Conservation (phyloP, 495 filamentous ascomycete genomes). For the Neurospora sp. region DNA sequence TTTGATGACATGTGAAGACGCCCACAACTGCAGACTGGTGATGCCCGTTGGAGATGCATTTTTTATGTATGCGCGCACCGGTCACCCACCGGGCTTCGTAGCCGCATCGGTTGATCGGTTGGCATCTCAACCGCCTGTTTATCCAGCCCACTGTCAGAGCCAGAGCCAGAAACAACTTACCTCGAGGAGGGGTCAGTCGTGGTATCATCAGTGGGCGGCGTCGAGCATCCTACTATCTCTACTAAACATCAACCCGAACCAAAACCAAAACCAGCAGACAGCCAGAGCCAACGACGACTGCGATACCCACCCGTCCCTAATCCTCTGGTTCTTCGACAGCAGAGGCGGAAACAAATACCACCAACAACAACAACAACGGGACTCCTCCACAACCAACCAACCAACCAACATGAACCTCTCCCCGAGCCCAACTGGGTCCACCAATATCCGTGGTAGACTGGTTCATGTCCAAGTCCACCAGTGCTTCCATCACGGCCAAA, state of each 20-base stretch:
- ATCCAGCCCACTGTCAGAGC: neutral
- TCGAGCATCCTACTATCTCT: no score
- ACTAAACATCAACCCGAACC: neutral
- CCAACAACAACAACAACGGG: slow-evolving; percentile 15
- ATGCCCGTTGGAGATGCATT: neutral
- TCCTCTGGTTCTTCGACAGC: slow-evolving; percentile 73
- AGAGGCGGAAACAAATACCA: slow-evolving; percentile 51
- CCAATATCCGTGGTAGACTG: slow-evolving; percentile 42
- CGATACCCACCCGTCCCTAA: slow-evolving; percentile 22
- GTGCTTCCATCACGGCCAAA: slow-evolving; percentile 25
- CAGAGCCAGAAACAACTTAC: no score
- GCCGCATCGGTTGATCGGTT: neutral
- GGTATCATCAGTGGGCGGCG: neutral
- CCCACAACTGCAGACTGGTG: neutral
- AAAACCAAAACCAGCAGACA: neutral
- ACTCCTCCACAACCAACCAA: slow-evolving; percentile 14
- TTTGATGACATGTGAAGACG: neutral
- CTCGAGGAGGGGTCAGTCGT: neutral
- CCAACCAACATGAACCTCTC: neutral
- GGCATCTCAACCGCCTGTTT: slow-evolving; percentile 11
- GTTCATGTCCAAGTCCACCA: slow-evolving; percentile 41
- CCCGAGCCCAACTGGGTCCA: slow-evolving; percentile 38
- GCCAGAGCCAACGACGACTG: neutral
- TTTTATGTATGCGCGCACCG: neutral
- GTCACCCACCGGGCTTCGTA: neutral